Evolutionary conservation across 345 rosid genomes (phyloP), one percentile per base, ranked within the genome.

Genomic region (Combretum micranthum): DNA sequence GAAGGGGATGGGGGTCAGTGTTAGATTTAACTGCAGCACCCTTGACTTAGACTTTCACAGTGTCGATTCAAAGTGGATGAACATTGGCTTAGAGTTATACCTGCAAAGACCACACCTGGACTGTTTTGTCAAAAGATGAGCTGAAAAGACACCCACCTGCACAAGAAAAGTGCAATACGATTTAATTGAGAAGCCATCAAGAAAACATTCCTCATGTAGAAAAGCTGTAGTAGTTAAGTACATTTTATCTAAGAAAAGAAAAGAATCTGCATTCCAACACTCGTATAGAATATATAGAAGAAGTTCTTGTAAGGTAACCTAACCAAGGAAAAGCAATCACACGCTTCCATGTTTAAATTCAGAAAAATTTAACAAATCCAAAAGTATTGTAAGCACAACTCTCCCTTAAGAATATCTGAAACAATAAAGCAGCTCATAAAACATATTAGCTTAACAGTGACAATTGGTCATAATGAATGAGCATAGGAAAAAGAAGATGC

Each of bases 51-150:
- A 32, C 10, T 32, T 32, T 32, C 39, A 4, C 39, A 5, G 9
- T 32, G 9, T 32, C 9, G 22, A 13, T 14, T 26, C 42, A 12
- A 21, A 12, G 17, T 49, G 12, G 56, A 53, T 20, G 44, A 47
- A 58, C 54, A 57, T 39, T 50, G 23, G 26, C 47, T 50, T 56
- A 47, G 15, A 18, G 60, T 64, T 44, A 26, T 81, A 92, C 98
- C 96, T 88, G 81, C 62, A 88, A 64, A 57, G 95, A 88, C 98
- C 98, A 92, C 20, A 86, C 64, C n/a, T 57, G 77, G 67, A 92
- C 79, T 32, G 82, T 70, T 77, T 75, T 92, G 73, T 92, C 96
- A 67, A 79, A 79, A 3, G 95, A 88, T 50, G 87, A 82, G 90
- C 95, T 88, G 63, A 84, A 83, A 64, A 92, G 72, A 69, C 78